These are phyloP conservation scores for Alternaria sp. DNA, from an alignment of 2,329 filamentous ascomycete species.

Conservation along the genomic window DNA sequence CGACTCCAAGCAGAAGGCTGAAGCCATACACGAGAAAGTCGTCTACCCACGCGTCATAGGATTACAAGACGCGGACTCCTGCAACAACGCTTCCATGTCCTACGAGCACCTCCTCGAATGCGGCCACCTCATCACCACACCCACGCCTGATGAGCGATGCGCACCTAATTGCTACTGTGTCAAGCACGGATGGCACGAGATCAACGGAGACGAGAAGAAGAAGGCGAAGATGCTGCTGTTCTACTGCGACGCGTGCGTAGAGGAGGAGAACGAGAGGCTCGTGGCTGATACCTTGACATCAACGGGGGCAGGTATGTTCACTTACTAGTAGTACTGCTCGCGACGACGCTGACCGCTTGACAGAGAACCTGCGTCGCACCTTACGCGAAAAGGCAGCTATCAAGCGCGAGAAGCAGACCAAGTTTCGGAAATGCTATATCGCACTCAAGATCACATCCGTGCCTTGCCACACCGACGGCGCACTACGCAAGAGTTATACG, in stretches of 20 bases:
- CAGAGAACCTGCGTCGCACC: background rate
- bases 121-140: slow-evolving; percentile 9
- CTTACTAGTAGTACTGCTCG: background rate
- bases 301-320: background rate
- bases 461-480: slow-evolving; percentile 11
- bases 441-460: slow-evolving; percentile 11
- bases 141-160: slow-evolving; percentile 4
- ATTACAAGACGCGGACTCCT: background rate
- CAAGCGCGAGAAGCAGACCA: background rate
- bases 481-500: background rate
- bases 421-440: slow-evolving; percentile 20
- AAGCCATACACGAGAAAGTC: slow-evolving; percentile 9
- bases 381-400: background rate
- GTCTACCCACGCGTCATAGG: slow-evolving; percentile 7
- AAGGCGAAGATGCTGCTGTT: background rate
- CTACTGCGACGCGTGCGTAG: slow-evolving; percentile 21
- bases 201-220: background rate
- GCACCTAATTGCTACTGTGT: slow-evolving; percentile 17
- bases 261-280: background rate
- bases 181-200: background rate
- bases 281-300: background rate
- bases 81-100: background rate
- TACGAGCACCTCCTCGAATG: slow-evolving; percentile 17
- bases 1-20: background rate
- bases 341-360: background rate